These are phyloP conservation scores for Aquilaria sinensis DNA, from an alignment of 345 rosid species.

Conservation along the genomic window DNA sequence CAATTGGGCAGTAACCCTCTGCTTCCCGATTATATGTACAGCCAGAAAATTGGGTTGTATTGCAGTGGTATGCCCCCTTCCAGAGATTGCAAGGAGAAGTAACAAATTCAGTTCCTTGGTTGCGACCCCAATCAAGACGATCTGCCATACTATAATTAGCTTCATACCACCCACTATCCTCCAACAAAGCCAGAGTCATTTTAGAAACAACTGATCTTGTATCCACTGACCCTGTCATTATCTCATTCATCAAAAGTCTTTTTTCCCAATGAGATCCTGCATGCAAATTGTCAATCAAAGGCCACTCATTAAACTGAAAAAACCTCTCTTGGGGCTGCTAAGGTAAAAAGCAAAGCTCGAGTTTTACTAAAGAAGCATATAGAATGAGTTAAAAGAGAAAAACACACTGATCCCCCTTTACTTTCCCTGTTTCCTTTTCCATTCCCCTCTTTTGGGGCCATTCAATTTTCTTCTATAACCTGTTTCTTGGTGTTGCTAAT, in stretches of 20 bases:
- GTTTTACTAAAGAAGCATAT: neutral
- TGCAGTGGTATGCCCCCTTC: constrained; percentile 97
- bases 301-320: too few relatives aligned
- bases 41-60: constrained; percentile 86
- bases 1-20: constrained; percentile 97
- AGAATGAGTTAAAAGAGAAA: too few relatives aligned
- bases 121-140: constrained; percentile 94
- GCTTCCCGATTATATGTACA: constrained; percentile 99
- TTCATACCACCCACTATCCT: constrained; percentile 99
- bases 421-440: too few relatives aligned
- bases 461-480: too few relatives aligned
- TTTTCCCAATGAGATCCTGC: constrained; percentile 99
- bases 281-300: neutral
- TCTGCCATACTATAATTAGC: constrained; percentile 99
- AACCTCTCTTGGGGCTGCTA: too few relatives aligned
- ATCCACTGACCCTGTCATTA: constrained; percentile 99
- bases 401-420: too few relatives aligned
- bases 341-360: too few relatives aligned
- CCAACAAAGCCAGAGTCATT: constrained; percentile 93
- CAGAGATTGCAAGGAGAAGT: constrained; percentile 91
- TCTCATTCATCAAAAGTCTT: constrained; percentile 97
- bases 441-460: too few relatives aligned
- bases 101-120: constrained; percentile 92
- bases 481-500: too few relatives aligned
- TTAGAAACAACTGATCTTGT: constrained; percentile 96